Evolutionary conservation across 2,329 filamentous ascomycete genomes (phyloP), one percentile per base, ranked within the genome.

Genomic region (Paraphaeosphaeria minitans): DNA sequence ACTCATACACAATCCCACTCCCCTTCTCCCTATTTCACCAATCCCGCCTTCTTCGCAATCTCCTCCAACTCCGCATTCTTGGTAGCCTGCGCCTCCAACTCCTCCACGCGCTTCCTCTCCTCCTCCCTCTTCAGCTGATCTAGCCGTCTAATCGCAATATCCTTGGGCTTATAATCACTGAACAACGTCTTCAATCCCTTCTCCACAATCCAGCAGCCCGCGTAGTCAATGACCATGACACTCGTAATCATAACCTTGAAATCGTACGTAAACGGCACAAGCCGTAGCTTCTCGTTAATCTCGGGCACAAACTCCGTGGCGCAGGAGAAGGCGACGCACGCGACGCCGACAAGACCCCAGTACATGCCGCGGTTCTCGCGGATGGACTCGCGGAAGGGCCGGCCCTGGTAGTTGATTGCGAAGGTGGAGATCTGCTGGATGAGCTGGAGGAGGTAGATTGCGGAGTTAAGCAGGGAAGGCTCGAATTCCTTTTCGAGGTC

Each of bases 401-500:
- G 90, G 59, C 95, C 95, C 79, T 99, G 95, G 82, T 99, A 99
- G 83, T 99, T 99, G 83, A 99, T 97, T 61, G 95, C 93, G 72
- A 99, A 99, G 3, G 95, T 99, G 24, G 93, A 97, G 74, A 99
- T 97, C 78, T 99, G 95, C 79, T 99, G 95, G 77, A 99, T 98
- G 53, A 99, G 88, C 74, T 98, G 95, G 42, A 99, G 87, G 27
- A 99, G 90, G 78, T 98, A 99, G 68, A 99, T 92, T 56, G 95
- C 95, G 49, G 90, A 95, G 83, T 99, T 99, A 75, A 99, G 89
- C 9, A 99, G 86, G 6, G 93, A 97, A 1, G 95, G 95, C 65
- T 89, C 82, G 74, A 99, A 99, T 67, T 98, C 94, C 67, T 93
- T 92, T 79, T 99, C 95, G 3, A 99, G 88, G 72, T 99, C 94